Conservation (phyloP, 176 grass and related monocot genomes). For the Ensete glaucum region DNA sequence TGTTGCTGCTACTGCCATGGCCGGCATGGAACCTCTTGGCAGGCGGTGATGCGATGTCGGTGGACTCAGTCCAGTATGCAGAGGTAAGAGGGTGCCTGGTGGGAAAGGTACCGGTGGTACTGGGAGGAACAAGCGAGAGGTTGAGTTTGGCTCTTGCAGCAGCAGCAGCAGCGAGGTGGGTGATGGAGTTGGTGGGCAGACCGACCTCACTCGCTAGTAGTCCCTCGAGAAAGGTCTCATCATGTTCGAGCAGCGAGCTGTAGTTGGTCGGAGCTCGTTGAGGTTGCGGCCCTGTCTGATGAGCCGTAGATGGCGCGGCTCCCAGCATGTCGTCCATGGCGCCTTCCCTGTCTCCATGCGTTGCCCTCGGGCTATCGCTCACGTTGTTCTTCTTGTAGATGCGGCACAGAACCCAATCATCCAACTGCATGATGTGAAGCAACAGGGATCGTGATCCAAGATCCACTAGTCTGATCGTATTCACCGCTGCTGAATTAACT, state of each 20-base stretch:
- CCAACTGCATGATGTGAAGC: constrained; percentile 41
- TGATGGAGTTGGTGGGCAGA: not conserved
- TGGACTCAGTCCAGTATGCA: constrained; percentile 37
- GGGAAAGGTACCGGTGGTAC: constrained; percentile 15
- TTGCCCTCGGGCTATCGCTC: not conserved
- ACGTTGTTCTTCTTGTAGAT: constrained; percentile 87
- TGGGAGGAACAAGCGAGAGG: not conserved
- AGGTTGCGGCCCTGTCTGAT: constrained; percentile 1
- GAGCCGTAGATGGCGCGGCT: not conserved
- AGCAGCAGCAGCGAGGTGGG: constrained; percentile 16
- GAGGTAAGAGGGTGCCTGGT: constrained; percentile 24
- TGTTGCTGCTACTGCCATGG: constrained; percentile 11
- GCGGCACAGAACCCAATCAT: constrained; percentile 95
- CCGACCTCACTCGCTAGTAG: constrained; percentile 32
- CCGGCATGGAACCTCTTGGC: constrained; percentile 30
- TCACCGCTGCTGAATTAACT: too few relatives aligned
- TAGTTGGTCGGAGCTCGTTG: constrained; percentile 19
- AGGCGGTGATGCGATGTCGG: constrained; percentile 21
- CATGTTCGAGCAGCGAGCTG: constrained; percentile 41
- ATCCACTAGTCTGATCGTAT: not conserved
- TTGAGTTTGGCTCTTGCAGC: constrained; percentile 17
- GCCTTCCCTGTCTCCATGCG: constrained; percentile 41
- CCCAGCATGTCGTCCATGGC: constrained; percentile 35
- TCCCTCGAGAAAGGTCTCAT: constrained; percentile 58
- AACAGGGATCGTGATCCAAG: not conserved